phyloP scores from a whole-genome alignment of 2,329 filamentous ascomycete genomes.

The Verticillium dahliae region DNA sequence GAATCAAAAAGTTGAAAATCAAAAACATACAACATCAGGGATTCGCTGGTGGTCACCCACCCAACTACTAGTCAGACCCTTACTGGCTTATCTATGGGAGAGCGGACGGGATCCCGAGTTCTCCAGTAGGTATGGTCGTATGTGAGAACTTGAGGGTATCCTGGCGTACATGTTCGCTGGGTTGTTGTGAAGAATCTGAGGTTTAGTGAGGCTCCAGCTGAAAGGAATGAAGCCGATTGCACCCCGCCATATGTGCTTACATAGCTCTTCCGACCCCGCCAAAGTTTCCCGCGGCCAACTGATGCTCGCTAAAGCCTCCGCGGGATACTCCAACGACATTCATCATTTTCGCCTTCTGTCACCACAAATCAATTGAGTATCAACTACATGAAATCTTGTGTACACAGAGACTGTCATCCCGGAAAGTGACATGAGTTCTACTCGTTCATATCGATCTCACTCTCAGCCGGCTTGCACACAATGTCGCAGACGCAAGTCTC shows the following conservation, averaged over 20 bases:
- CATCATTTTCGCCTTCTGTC: background rate
- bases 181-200: too few species aligned
- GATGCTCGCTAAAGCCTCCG: background rate
- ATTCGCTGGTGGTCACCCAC: too few species aligned
- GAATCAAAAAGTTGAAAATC: too few species aligned
- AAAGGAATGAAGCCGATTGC: too few species aligned
- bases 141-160: background rate
- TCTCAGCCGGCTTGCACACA: conserved; percentile 53
- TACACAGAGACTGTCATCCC: background rate
- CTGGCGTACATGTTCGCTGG: too few species aligned
- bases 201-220: too few species aligned
- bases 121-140: background rate
- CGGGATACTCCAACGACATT: background rate
- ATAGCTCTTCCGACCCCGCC: too few species aligned
- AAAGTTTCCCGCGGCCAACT: background rate
- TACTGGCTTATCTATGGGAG: too few species aligned
- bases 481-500: conserved; percentile 54
- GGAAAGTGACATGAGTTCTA: background rate
- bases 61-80: too few species aligned
- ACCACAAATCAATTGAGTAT: background rate
- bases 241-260: too few species aligned
- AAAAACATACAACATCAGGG: too few species aligned
- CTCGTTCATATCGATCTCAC: conserved; percentile 54
- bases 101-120: too few species aligned
- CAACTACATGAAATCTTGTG: background rate